phyloP scores from a whole-genome alignment of 768 basidiomycete genomes.

The Cystoderma amianthinum region DNA sequence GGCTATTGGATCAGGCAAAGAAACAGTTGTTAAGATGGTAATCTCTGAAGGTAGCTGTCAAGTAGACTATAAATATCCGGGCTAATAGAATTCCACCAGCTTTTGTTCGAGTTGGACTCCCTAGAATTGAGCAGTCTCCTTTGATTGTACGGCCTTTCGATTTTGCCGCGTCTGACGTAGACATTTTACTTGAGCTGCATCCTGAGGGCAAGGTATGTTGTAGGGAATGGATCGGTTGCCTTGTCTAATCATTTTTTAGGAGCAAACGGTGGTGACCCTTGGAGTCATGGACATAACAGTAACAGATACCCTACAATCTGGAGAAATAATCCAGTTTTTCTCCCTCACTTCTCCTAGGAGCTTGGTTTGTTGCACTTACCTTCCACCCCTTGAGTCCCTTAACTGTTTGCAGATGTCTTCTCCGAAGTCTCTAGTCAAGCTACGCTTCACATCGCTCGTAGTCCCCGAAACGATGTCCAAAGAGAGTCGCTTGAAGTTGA shows the following conservation, averaged over 20 bases:
- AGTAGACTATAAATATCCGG: background rate
- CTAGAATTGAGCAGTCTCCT: conserved; percentile 4
- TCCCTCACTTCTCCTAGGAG: conserved; percentile 48
- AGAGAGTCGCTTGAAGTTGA: conserved; percentile 67
- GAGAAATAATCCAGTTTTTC: conserved; percentile 34
- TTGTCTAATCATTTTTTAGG: conserved; percentile 27
- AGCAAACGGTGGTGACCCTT: conserved; percentile 63
- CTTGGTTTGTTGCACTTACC: conserved; percentile 38
- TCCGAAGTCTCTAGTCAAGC: conserved; percentile 47
- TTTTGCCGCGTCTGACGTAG: conserved; percentile 47
- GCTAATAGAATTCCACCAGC: conserved; percentile 8
- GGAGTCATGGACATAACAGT: conserved; percentile 57
- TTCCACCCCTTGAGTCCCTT: background rate
- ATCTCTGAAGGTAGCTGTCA: conserved; percentile 32
- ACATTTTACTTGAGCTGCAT: conserved; percentile 58
- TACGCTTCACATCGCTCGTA: conserved; percentile 60
- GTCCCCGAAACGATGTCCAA: conserved; percentile 62
- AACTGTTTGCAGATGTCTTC: conserved; percentile 28
- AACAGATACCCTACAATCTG: conserved; percentile 34
- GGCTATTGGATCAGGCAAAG: conserved; percentile 17
- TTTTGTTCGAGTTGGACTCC: conserved; percentile 13
- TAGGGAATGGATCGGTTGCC: background rate
- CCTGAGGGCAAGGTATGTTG: conserved; percentile 52
- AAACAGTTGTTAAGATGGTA: conserved; percentile 42
- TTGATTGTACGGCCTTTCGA: conserved; percentile 6